Base-by-base conservation (phyloP, 441 rosid genomes). In the Adansonia grandidieri region DNA sequence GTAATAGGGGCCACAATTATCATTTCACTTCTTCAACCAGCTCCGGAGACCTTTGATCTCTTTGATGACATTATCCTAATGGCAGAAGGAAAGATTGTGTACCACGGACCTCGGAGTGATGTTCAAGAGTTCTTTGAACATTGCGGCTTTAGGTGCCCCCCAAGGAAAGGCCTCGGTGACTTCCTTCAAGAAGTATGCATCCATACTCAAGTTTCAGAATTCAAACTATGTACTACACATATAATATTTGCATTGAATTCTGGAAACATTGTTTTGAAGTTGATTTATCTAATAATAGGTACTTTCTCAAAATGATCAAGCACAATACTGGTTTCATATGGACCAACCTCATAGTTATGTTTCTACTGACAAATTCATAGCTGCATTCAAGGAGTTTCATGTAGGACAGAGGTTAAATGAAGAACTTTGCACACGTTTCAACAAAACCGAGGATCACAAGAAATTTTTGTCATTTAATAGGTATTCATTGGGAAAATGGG, bases 141-240 rank as follows among this genome's bases (percentile, higher is more conserved):
- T 32, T 80, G 83, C 62, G 90, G 90, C n/a, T 92, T 92, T 77
- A 86, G 82, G 77, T 92, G 92, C 73, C 92, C 93, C 0, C 81
- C 79, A 64, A 86, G 92, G 62, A 92, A 89, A 80, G 90, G 92
- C 1, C 84, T 82, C 10, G 89, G 94, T 2, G 93, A 92, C 81
- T 92, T 88, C 88, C 86, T 92, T 2, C 94, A 90, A 68, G 93
- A 92, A 87, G 92, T 90, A 40, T 14, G 65, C 50, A 7, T 58
- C 68, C 51, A 2, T 32, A 32, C 37, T 32, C 37, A 15, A 9
- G 6, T 5, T 7, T 44, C 50, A 45, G 2, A 8, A 1, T 40
- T 37, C 10, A 22, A 53, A 14, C 62, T 76, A 22, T 48, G 19
- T 72, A 64, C 5, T 0, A 54, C 67, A 1, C 9, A 2, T 13